These are phyloP conservation scores for Carallia pectinifolia DNA, from an alignment of 345 rosid genomes.

Conservation along the genomic window DNA sequence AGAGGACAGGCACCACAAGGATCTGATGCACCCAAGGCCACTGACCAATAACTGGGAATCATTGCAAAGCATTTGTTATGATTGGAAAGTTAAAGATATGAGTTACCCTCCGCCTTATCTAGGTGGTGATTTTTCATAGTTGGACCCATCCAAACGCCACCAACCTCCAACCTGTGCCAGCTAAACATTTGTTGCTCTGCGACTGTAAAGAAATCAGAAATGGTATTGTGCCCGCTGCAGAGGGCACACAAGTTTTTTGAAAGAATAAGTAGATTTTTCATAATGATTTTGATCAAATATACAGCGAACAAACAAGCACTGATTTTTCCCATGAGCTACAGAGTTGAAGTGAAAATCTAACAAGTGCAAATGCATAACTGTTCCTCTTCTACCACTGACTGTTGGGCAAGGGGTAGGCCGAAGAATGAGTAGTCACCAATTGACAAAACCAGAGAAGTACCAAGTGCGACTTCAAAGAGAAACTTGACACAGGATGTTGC, in stretches of 20 bases:
- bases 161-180: slow-evolving; percentile 9
- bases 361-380: background rate
- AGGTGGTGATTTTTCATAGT: background rate
- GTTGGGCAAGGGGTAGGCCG: slow-evolving; percentile 7
- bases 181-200: background rate
- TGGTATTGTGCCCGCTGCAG: no score
- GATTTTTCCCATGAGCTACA: background rate
- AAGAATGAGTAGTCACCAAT: slow-evolving; percentile 14
- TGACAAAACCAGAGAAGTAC: background rate
- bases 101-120: slow-evolving; percentile 14
- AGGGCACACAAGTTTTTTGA: no score
- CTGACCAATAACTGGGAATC: slow-evolving; percentile 8
- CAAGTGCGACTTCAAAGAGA: background rate
- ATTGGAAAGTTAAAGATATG: background rate
- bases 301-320: slow-evolving; percentile 5
- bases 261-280: background rate
- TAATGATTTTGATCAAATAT: slow-evolving; percentile 13
- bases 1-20: background rate
- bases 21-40: background rate
- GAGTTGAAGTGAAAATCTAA: background rate
- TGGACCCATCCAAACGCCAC: background rate
- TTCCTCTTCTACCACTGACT: background rate
- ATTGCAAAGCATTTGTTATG: background rate
- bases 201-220: background rate
- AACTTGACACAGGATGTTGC: background rate